Percentiles rank a stretch among this genome's conserved stretches.
Conservation (phyloP, 768 basidiomycete species). For the Suillus placidus region DNA sequence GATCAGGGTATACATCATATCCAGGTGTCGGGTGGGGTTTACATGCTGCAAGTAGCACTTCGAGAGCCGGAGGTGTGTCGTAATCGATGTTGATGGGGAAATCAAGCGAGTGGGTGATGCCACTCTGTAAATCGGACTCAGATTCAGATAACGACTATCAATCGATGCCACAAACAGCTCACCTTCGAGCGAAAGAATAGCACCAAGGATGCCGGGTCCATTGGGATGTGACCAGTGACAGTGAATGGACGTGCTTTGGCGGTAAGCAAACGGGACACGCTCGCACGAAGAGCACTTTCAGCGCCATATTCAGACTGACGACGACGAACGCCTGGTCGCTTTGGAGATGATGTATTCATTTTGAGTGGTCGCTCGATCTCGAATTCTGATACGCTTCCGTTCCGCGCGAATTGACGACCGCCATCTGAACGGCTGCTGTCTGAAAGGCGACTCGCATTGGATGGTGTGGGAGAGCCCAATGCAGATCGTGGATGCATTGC, state of each 20-base stretch:
- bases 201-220: slow-evolving; percentile 67
- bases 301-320: slow-evolving; percentile 49
- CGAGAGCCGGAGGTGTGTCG: slow-evolving; percentile 74
- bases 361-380: slow-evolving; percentile 62
- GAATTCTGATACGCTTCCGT: slow-evolving; percentile 55
- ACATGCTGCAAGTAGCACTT: slow-evolving; percentile 77
- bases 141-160: slow-evolving; percentile 4
- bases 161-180: slow-evolving; percentile 20
- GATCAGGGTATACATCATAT: slow-evolving; percentile 53
- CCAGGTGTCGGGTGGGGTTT: slow-evolving; percentile 62
- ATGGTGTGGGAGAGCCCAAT: slow-evolving; percentile 35
- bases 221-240: slow-evolving; percentile 66
- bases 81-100: slow-evolving; percentile 81
- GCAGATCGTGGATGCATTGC: slow-evolving; percentile 33
- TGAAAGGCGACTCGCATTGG: slow-evolving; percentile 42
- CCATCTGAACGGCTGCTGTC: slow-evolving; percentile 39
- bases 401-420: slow-evolving; percentile 39
- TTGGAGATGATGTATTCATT: slow-evolving; percentile 31
- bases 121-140: slow-evolving; percentile 50
- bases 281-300: slow-evolving; percentile 56
- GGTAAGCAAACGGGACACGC: slow-evolving; percentile 55
- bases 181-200: slow-evolving; percentile 84
- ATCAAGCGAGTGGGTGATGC: slow-evolving; percentile 78
- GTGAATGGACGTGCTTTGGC: slow-evolving; percentile 67
- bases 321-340: slow-evolving; percentile 35